Evolutionary conservation across 2,329 filamentous ascomycete species (phyloP).

Genomic region (Calonectria ilicicola): DNA sequence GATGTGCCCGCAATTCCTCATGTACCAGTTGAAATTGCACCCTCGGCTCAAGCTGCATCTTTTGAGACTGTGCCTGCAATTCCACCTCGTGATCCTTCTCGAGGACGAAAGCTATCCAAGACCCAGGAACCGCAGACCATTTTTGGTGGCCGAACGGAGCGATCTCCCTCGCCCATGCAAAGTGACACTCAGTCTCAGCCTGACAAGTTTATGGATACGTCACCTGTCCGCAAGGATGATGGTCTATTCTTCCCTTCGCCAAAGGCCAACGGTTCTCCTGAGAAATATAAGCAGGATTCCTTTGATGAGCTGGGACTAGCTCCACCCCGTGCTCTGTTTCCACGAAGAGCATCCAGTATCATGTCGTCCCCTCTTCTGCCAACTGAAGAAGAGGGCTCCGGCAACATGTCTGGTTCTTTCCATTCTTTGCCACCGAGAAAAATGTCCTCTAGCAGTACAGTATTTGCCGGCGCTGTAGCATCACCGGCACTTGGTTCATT

Average conservation of each 20-base stretch:
- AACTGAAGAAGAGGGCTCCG: constrained; percentile 76
- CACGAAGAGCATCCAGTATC: constrained; percentile 69
- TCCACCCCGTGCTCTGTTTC: constrained; percentile 62
- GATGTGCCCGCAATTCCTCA: constrained; percentile 55
- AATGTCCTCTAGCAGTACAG: constrained; percentile 76
- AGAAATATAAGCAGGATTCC: constrained; percentile 57
- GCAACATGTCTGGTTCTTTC: constrained; percentile 64
- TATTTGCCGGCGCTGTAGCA: constrained; percentile 55
- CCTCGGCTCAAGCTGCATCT: constrained; percentile 60
- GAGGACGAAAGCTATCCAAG: constrained; percentile 54
- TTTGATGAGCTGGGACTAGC: constrained; percentile 65
- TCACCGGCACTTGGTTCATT: constrained; percentile 73
- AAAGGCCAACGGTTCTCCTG: constrained; percentile 54
- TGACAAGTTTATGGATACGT: constrained; percentile 43
- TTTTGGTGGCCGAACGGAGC: constrained; percentile 68
- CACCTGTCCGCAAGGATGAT: constrained; percentile 49
- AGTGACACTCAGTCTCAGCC: constrained; percentile 48
- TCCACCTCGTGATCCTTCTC: constrained; percentile 54
- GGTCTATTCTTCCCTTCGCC: constrained; percentile 51
- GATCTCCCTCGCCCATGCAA: constrained; percentile 67
- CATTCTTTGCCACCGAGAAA: constrained; percentile 80
- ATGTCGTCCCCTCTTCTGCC: constrained; percentile 73
- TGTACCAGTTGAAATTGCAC: constrained; percentile 56
- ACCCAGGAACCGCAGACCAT: constrained; percentile 54
- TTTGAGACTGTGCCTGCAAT: constrained; percentile 57